Percentiles rank a stretch among this genome's conserved stretches.
These are phyloP conservation scores for Apiospora rasikravindrae DNA, from an alignment of 2,329 filamentous ascomycete genomes.

Conservation along the genomic window DNA sequence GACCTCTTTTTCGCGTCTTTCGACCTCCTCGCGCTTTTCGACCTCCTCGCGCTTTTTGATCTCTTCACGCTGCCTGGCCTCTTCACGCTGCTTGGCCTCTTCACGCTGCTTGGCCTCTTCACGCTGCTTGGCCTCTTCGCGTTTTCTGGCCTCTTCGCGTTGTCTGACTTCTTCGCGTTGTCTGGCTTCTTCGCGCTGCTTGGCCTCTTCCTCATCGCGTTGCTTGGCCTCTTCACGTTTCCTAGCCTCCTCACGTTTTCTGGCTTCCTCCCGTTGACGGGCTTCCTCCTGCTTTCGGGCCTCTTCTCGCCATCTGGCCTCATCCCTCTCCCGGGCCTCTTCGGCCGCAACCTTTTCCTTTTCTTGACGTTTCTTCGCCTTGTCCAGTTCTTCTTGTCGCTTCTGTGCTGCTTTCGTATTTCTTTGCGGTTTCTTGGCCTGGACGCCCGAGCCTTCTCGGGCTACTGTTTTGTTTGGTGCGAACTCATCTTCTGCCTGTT, in stretches of 20 bases:
- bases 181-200: background rate
- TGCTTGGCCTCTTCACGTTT: too few species aligned
- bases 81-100: background rate
- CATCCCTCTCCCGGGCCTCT: background rate
- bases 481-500: background rate
- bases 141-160: background rate
- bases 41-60: background rate
- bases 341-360: background rate
- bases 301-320: background rate
- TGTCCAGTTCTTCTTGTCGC: background rate
- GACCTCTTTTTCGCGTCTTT: background rate
- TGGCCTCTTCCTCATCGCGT: too few species aligned
- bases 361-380: background rate
- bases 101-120: background rate
- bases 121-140: background rate
- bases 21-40: background rate
- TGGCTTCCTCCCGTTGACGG: background rate
- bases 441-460: background rate
- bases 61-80: background rate
- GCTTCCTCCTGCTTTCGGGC: background rate
- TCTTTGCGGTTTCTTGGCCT: conserved; percentile 6
- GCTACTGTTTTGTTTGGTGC: background rate
- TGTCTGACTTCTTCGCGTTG: background rate
- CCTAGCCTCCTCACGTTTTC: background rate
- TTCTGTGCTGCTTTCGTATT: background rate